Percentiles rank a stretch among this genome's conserved stretches.
Evolutionary conservation across 306 rosid genomes (phyloP).

Genomic region (Lithocarpus polystachyus): DNA sequence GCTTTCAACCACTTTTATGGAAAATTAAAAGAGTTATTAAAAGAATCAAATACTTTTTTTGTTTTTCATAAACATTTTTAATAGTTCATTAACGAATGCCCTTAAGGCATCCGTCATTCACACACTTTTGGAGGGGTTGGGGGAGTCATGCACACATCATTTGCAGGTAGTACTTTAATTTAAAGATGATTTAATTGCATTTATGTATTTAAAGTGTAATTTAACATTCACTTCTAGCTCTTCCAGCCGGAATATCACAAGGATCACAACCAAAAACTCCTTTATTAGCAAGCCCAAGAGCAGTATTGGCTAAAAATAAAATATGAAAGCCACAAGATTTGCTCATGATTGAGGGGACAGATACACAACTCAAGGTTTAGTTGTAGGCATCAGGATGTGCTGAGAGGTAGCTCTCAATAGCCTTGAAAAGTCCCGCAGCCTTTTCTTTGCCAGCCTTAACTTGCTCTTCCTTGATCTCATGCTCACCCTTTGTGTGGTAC

Average conservation of each 20-base stretch:
- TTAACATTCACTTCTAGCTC: neutral
- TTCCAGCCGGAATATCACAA: neutral
- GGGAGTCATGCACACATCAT: too few relatives aligned
- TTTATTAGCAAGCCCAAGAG: neutral
- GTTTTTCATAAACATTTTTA: too few relatives aligned
- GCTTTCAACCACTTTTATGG: too few relatives aligned
- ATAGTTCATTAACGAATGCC: too few relatives aligned
- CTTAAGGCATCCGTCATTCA: too few relatives aligned
- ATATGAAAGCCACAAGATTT: too few relatives aligned
- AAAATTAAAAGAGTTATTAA: too few relatives aligned
- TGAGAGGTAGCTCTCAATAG: conserved; percentile 38
- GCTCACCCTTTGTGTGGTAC: conserved; percentile 37
- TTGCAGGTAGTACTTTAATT: too few relatives aligned
- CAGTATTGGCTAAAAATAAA: neutral
- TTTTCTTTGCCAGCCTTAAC: conserved; percentile 43
- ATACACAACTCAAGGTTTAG: neutral
- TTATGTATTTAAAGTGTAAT: too few relatives aligned
- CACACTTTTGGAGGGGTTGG: too few relatives aligned
- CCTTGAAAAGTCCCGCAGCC: conserved; percentile 34
- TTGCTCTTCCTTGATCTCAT: conserved; percentile 19
- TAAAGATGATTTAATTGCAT: too few relatives aligned
- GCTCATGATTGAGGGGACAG: neutral
- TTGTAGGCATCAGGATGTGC: conserved; percentile 39
- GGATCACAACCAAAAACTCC: neutral
- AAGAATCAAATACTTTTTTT: too few relatives aligned